Evolutionary conservation across 768 basidiomycete genomes (phyloP), one percentile per base, ranked within the genome.

Genomic region (Hysterangium stoloniferum): DNA sequence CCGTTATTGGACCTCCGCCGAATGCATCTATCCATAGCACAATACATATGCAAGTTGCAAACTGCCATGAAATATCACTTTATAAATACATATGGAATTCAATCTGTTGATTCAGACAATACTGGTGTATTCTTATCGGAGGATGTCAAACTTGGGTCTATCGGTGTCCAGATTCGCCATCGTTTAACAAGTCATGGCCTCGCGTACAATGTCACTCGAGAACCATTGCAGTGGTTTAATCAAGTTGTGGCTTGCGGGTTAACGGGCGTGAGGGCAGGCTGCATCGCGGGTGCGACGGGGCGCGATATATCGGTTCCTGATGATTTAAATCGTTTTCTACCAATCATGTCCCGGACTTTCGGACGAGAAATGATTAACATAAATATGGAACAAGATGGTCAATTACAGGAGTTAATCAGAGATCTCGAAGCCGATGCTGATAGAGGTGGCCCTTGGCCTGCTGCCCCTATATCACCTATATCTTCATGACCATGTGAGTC

Each of bases 161-260:
- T 99, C 46, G 96, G 96, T 37, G 91, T 99, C 46, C 93, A 97
- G 65, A 83, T 98, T 48, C 82, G 93, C 50, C 94, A 97, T 62
- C 79, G 95, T 37, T 76, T 99, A 49, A 95, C 96, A 37, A 86
- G 83, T 22, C 96, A 99, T 63, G 96, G 96, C 1, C 96, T 99
- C 67, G 80, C 93, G 1, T 69, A 97, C 62, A 99, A 99, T 65
- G 72, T 97, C 53, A 90, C 91, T 0, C 66, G 64, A 25, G 85
- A 96, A 56, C 91, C 92, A 4, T 62, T 82, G 22, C 56, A 69
- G 20, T 98, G 95, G 95, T 97, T 99, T 62, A 73, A 86, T 59
- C 71, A 77, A 51, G 76, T 98, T 45, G 80, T 95, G 4, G 96
- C 95, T 2, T 99, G 96, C 64, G 96, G 96, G 3, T 70, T 97